Conservation (phyloP, 148 eudicot species). For the Arbutus unedo region DNA sequence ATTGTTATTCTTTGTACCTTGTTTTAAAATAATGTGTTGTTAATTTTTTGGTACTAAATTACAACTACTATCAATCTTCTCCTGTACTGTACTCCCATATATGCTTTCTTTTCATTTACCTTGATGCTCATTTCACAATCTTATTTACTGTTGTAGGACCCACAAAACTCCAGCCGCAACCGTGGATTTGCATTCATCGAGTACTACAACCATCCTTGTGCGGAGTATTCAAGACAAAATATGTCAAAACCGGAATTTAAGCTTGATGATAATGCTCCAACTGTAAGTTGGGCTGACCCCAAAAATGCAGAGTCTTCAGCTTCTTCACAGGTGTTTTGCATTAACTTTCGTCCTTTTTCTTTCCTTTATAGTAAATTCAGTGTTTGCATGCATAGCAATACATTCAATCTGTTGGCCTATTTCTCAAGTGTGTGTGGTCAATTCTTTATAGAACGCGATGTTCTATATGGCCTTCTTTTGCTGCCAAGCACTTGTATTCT, state of each 20-base stretch:
- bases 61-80: neutral
- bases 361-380: neutral
- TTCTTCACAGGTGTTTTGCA: constrained; percentile 54
- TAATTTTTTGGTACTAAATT: neutral
- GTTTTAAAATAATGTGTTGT: neutral
- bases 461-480: neutral
- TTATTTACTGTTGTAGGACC: constrained; percentile 55
- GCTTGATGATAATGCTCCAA: constrained; percentile 83
- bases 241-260: constrained; percentile 81
- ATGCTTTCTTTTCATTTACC: neutral
- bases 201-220: constrained; percentile 96
- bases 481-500: neutral
- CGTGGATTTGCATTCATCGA: constrained; percentile 94
- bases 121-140: neutral
- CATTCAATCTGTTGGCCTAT: neutral
- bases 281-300: constrained; percentile 97
- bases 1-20: neutral
- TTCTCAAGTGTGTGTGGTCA: neutral
- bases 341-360: neutral
- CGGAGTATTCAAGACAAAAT: constrained; percentile 81
- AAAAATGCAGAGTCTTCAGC: constrained; percentile 74
- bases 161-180: constrained; percentile 76
- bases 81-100: neutral
- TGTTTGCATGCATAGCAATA: neutral
- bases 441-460: neutral